These are phyloP conservation scores for Cryptosporidium meleagridis DNA, from an alignment of 169 alveolate species.

Conservation along the genomic window DNA sequence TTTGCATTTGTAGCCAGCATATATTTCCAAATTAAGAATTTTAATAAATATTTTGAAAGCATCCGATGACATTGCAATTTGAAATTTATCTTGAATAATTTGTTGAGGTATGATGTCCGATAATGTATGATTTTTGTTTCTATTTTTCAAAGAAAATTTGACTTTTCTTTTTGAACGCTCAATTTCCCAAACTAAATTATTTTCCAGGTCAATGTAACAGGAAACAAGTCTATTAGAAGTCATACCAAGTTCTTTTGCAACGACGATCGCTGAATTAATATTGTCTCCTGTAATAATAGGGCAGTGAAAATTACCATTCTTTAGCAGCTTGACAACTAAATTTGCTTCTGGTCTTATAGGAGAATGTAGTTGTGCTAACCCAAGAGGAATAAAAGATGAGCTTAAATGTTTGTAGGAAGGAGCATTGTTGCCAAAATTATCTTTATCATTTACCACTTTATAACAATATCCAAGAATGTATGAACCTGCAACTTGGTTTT, in stretches of 20 bases:
- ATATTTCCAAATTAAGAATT: not conserved
- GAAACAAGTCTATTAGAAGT: not conserved
- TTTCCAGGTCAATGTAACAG: constrained; percentile 12
- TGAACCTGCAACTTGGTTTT: constrained; percentile 45
- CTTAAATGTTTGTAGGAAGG: not conserved
- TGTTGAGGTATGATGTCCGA: not conserved
- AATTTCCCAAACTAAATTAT: constrained; percentile 41
- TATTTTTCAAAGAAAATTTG: not conserved
- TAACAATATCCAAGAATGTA: constrained; percentile 52
- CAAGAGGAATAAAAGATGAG: constrained; percentile 45
- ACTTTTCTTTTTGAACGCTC: not conserved
- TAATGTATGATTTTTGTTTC: not conserved
- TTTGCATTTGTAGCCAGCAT: not conserved
- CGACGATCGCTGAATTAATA: constrained; percentile 38
- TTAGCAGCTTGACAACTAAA: not conserved
- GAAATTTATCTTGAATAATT: not conserved
- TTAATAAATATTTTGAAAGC: constrained; percentile 17
- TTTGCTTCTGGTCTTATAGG: constrained; percentile 61
- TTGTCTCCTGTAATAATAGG: constrained; percentile 55
- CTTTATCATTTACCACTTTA: constrained; percentile 1
- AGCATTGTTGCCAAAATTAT: not conserved
- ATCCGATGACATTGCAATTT: constrained; percentile 20
- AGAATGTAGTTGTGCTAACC: constrained; percentile 32
- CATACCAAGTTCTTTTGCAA: constrained; percentile 37
- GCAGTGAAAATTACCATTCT: constrained; percentile 24